Evolutionary conservation across 2,329 filamentous ascomycete genomes (phyloP).

Genomic region (Apiospora phragmitis): DNA sequence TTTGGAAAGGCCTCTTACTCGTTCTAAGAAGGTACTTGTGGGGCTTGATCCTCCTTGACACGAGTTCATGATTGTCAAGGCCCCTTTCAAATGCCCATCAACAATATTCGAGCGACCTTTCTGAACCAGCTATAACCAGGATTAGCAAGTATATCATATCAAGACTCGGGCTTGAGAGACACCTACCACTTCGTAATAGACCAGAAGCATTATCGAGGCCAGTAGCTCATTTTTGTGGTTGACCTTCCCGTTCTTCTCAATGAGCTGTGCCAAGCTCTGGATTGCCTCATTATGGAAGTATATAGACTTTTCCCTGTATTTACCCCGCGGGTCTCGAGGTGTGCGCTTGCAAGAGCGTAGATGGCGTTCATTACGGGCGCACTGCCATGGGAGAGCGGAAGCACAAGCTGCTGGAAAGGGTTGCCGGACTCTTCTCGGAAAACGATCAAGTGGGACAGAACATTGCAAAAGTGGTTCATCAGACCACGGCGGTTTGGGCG

Average conservation of each 20-base stretch:
- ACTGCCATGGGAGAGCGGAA: slow-evolving; percentile 58
- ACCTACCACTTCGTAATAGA: slow-evolving; percentile 65
- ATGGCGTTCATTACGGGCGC: slow-evolving; percentile 76
- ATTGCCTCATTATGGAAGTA: slow-evolving; percentile 62
- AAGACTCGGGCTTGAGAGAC: slow-evolving; percentile 28
- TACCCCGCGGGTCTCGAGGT: slow-evolving; percentile 68
- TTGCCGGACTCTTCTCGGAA: slow-evolving; percentile 64
- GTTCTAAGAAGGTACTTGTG: slow-evolving; percentile 58
- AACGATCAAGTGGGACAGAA: slow-evolving; percentile 65
- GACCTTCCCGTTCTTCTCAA: slow-evolving; percentile 50
- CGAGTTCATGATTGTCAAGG: slow-evolving; percentile 60
- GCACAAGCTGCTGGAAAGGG: slow-evolving; percentile 61
- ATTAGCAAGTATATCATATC: not conserved
- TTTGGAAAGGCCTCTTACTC: slow-evolving; percentile 39
- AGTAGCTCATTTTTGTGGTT: slow-evolving; percentile 56
- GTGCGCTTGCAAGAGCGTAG: slow-evolving; percentile 80
- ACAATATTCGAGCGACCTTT: slow-evolving; percentile 60
- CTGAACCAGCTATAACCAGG: slow-evolving; percentile 55
- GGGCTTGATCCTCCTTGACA: slow-evolving; percentile 46
- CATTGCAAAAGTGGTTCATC: slow-evolving; percentile 64
- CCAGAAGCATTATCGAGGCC: slow-evolving; percentile 60
- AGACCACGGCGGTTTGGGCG: slow-evolving; percentile 55
- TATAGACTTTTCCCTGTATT: slow-evolving; percentile 55
- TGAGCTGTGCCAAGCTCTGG: slow-evolving; percentile 56
- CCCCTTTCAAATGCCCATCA: slow-evolving; percentile 61